A percentile compares a stretch with the other conserved stretches of the same genome.
phyloP scores from a whole-genome alignment of 306 rosid species.

The Pterocarpus macrocarpus region DNA sequence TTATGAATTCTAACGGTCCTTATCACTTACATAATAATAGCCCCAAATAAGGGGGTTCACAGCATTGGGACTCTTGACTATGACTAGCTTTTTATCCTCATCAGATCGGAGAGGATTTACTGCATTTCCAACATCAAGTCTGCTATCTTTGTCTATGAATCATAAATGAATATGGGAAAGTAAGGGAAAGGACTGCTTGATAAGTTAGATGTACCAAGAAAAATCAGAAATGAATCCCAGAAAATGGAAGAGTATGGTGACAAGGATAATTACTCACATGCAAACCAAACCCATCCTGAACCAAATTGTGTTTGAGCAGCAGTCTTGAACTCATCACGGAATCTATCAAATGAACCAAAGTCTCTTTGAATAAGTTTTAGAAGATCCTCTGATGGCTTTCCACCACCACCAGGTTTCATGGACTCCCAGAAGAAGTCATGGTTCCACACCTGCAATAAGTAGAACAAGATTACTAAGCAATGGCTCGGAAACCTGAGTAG shows the following conservation, averaged over 20 bases:
- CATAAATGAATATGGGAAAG: neutral
- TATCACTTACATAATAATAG: constrained; percentile 68
- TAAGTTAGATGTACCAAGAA: constrained; percentile 33
- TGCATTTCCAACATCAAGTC: constrained; percentile 77
- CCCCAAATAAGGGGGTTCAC: constrained; percentile 90
- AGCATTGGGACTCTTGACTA: constrained; percentile 88
- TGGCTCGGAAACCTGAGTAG: neutral
- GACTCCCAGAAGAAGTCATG: constrained; percentile 98
- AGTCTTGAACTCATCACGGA: constrained; percentile 66
- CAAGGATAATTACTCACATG: constrained; percentile 64
- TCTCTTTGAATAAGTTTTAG: constrained; percentile 83
- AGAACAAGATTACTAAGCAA: constrained; percentile 7
- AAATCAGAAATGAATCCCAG: constrained; percentile 8
- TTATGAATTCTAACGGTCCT: neutral
- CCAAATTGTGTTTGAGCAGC: constrained; percentile 93
- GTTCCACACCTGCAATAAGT: constrained; percentile 76
- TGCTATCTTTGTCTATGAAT: constrained; percentile 69
- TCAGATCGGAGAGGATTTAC: constrained; percentile 71
- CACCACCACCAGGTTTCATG: constrained; percentile 91
- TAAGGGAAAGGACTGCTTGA: neutral
- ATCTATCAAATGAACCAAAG: constrained; percentile 79
- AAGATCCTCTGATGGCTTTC: constrained; percentile 85
- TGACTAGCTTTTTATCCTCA: constrained; percentile 78
- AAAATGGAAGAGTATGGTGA: constrained; percentile 31
- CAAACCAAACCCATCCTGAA: constrained; percentile 99